Evolutionary conservation across 2,329 filamentous ascomycete genomes (phyloP), one percentile per base, ranked within the genome.

Genomic region (Fusarium kyushuense): DNA sequence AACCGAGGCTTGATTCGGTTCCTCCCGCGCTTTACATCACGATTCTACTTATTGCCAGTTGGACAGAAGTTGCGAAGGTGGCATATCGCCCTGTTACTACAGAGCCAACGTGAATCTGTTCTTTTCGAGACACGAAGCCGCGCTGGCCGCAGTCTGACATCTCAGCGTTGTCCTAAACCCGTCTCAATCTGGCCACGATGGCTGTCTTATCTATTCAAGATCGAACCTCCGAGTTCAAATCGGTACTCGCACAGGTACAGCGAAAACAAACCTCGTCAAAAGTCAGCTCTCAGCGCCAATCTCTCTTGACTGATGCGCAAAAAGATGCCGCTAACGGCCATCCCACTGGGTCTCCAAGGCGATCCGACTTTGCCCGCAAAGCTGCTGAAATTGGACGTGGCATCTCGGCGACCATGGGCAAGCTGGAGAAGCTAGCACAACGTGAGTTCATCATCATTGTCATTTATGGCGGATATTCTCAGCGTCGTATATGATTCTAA

Each of bases 191-290:
- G 32, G 40, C 54, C 77, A 77, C 65, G 52, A 90, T 90, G 88
- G 87, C 87, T 58, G 84, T 89, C 76, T 78, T 85, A 63, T 95
- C 94, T 52, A 97, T 98, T 79, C 96, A 99, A 84, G 96, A 99
- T 83, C 93, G 96, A 76, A 99, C 96, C 59, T 87, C 89, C 76
- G 96, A 99, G 85, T 99, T 99, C 86, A 91, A 90, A 78, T 92
- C 94, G 69, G 96, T 98, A 75, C 88, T 98, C 66, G 85, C 88
- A 45, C 93, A 97, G 78, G 92, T 93, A 52, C 93, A 97, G 81
- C 92, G 90, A 76, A 88, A 90, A 68, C 89, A 96, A 75, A 89
- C 90, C 32, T 86, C 90, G 13, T 89, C 88, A 63, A 97, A 96
- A 82, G 85, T 91, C 52, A 89, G 92, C 74, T 86, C 91, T 32